phyloP scores from a whole-genome alignment of 2,329 filamentous ascomycete genomes.

The Mycosphaerella sp. region DNA sequence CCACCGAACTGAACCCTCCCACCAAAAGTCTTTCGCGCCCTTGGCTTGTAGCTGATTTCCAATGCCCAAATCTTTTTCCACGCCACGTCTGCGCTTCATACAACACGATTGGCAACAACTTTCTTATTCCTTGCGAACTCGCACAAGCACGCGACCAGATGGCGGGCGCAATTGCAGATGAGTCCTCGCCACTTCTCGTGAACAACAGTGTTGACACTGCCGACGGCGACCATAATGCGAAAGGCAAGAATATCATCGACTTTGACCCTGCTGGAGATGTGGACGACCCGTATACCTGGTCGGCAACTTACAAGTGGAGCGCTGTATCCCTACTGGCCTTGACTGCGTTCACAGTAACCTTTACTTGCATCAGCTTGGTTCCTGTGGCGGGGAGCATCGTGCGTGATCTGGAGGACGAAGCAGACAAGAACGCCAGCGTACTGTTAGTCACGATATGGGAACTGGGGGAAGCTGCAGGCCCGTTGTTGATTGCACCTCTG shows the following conservation, averaged over 20 bases:
- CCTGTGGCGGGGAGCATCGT: constrained; percentile 28
- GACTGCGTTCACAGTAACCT: constrained; percentile 50
- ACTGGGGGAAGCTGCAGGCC: constrained; percentile 43
- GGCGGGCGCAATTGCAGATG: constrained; percentile 1
- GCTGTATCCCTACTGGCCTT: constrained; percentile 49
- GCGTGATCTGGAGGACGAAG: constrained; percentile 20
- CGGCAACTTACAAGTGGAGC: constrained; percentile 43
- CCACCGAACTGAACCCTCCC: not conserved
- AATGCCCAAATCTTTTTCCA: not conserved
- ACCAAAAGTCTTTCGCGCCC: not conserved
- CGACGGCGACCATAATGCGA: constrained; percentile 9
- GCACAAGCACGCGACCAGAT: not conserved
- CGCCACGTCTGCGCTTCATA: not conserved
- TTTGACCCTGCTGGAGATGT: constrained; percentile 43
- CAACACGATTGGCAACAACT: not conserved
- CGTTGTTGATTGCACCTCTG: constrained; percentile 42
- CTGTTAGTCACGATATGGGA: constrained; percentile 47
- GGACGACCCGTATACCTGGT: constrained; percentile 52
- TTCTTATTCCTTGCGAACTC: not conserved
- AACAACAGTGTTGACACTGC: constrained; percentile 1
- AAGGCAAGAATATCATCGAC: constrained; percentile 33
- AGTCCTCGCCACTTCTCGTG: constrained; percentile 17
- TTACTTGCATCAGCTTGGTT: constrained; percentile 31
- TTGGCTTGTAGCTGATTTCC: not conserved
- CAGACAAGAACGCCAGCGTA: constrained; percentile 23